A percentile compares a stretch with the other conserved stretches of the same genome.
Conservation (phyloP, 495 filamentous ascomycete species). For the Podospora anserina region DNA sequence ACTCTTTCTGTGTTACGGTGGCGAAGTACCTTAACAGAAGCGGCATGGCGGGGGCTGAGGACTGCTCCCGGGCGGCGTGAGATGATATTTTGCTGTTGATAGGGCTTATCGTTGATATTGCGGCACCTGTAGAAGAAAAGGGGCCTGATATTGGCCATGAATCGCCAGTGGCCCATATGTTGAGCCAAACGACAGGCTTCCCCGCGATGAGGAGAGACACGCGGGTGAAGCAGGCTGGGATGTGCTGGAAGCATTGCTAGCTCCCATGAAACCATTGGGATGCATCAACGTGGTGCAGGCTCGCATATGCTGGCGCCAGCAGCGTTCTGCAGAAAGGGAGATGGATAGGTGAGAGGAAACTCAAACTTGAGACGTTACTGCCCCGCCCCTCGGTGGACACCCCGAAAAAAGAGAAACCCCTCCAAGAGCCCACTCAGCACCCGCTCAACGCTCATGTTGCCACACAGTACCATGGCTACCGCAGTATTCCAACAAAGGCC, state of each 20-base stretch:
- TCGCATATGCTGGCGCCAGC: neutral
- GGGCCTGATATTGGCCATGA: neutral
- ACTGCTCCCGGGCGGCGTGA: neutral
- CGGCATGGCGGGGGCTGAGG: neutral
- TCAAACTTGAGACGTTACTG: neutral
- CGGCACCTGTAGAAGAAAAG: neutral
- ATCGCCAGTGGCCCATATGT: neutral
- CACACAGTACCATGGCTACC: neutral
- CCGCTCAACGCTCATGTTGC: neutral
- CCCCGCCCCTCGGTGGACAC: slow-evolving; percentile 2
- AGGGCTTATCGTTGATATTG: neutral
- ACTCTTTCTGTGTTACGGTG: neutral
- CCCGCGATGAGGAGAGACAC: neutral
- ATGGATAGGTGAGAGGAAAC: neutral
- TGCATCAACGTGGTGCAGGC: slow-evolving; percentile 10
- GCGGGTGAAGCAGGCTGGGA: neutral
- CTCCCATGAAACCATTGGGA: slow-evolving; percentile 3
- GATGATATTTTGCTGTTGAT: neutral
- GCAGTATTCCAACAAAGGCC: neutral
- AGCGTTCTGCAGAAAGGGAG: neutral
- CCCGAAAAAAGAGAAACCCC: neutral
- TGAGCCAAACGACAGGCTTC: neutral
- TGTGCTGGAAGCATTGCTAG: neutral
- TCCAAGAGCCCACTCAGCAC: neutral
- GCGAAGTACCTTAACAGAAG: neutral